Base-by-base conservation (phyloP, 1,139 yeast species). In the Petasospora rhodanensis region DNA sequence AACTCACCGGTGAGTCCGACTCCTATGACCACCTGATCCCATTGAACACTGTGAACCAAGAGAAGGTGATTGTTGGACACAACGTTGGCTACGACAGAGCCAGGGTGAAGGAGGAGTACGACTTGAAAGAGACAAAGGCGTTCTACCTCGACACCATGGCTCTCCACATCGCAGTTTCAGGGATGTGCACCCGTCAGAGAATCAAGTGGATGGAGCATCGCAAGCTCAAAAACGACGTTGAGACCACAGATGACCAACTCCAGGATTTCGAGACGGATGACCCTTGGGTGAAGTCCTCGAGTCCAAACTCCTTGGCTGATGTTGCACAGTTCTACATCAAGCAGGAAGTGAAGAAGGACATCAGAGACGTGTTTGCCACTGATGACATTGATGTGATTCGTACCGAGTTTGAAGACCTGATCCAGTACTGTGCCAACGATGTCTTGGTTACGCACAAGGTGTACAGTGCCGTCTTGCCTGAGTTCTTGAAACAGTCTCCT, bases 61-160 rank as follows among this genome's bases (percentile, higher is more conserved):
- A 71, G 6, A 79, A 77, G 45, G 61, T 91, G 10, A 65, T 91
- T 4, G 68, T 91, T 7, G 99, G 99, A 0, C 96, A 86, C 56
- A 87, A 89, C 53, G 81, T 91, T 2, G 79, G 95, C 14, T 93
- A 79, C 54, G 99, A 93, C 57, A 68, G 99, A 30, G 93, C 95
- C 5, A 67, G 95, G 26, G 74, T 89, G 2, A 51, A 66, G 24
- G 97, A 93, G 37, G 98, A 93, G 56, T 93, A 93, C 59, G 68
- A 72, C 47, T 55, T 91, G 23, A 58, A 65, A 24, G 73, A 68
- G 31, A 68, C 94, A 0, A 76, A 79, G 48, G 83, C 84, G 2
- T 87, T 86, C 56, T 93, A 66, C 51, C 47, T 93, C 37, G 99
- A 93, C 56, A 91, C 95, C 1, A 83, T 91, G 91, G 80, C 97